Conservation (phyloP, 169 alveolate genomes). For the Babesia ovis region DNA sequence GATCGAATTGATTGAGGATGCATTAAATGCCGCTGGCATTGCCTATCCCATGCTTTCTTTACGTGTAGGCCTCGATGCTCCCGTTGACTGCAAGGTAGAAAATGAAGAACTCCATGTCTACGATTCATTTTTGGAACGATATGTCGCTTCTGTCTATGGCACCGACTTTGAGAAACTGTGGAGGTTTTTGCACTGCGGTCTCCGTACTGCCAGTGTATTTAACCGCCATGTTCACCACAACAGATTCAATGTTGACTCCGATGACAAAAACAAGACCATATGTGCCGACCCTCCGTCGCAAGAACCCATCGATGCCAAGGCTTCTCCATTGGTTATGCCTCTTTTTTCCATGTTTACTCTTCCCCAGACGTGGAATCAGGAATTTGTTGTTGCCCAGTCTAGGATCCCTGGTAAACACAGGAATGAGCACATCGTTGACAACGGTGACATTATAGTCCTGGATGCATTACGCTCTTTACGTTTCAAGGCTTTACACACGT, state of each 20-base stretch:
- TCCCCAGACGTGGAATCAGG: conserved; percentile 29
- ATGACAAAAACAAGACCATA: not conserved
- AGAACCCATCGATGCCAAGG: not conserved
- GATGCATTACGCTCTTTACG: conserved; percentile 28
- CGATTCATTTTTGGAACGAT: conserved; percentile 25
- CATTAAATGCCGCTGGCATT: conserved; percentile 36
- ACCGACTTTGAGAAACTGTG: conserved; percentile 54
- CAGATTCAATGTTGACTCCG: not conserved
- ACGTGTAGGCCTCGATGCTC: conserved; percentile 21
- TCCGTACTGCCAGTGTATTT: conserved; percentile 20
- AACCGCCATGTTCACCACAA: not conserved
- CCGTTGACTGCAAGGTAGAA: conserved; percentile 27
- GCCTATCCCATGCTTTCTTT: conserved; percentile 37
- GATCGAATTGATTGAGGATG: conserved; percentile 31
- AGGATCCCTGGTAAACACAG: not conserved
- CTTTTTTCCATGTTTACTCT: conserved; percentile 29
- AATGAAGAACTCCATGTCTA: conserved; percentile 37
- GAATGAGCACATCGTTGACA: not conserved
- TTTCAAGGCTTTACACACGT: conserved; percentile 43
- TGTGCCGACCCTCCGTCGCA: not conserved
- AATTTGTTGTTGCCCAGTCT: conserved; percentile 32
- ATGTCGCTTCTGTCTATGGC: conserved; percentile 42
- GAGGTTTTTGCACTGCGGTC: conserved; percentile 49
- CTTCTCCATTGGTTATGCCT: conserved; percentile 47
- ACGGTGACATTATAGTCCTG: conserved; percentile 10